Percentiles rank a stretch among this genome's conserved stretches.
Conservation (phyloP, 805 yeast species). For the Yarrowia phangngaensis region DNA sequence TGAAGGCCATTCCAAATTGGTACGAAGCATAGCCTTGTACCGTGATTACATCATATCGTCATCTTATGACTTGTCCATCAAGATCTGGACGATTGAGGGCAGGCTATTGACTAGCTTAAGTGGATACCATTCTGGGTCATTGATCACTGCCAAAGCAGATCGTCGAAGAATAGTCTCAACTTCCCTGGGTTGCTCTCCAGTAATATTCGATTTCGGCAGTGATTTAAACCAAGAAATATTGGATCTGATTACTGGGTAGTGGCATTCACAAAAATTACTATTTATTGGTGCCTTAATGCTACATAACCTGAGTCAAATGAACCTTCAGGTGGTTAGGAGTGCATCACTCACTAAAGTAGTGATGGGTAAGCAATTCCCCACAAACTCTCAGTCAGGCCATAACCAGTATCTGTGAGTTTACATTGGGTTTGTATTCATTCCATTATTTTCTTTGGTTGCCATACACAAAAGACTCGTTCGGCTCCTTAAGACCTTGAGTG, state of each 20-base stretch:
- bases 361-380: too few species aligned
- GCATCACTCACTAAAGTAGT: too few species aligned
- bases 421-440: too few species aligned
- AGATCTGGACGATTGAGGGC: slow-evolving; percentile 40
- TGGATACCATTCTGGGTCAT: slow-evolving; percentile 39
- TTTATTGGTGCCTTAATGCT: too few species aligned
- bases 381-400: too few species aligned
- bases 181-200: slow-evolving; percentile 38
- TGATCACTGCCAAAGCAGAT: slow-evolving; percentile 38
- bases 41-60: slow-evolving; percentile 38
- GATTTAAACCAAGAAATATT: slow-evolving; percentile 34
- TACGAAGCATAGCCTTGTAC: slow-evolving; percentile 47
- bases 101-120: slow-evolving; percentile 33
- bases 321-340: too few species aligned
- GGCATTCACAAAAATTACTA: too few species aligned
- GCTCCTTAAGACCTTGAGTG: too few species aligned
- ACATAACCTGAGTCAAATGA: too few species aligned
- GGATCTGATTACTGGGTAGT: slow-evolving; percentile 5
- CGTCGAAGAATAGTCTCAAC: slow-evolving; percentile 37
- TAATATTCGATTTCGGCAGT: slow-evolving; percentile 38
- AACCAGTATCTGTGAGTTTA: too few species aligned
- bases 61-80: slow-evolving; percentile 40
- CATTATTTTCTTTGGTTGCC: too few species aligned
- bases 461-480: too few species aligned
- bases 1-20: slow-evolving; percentile 80